Conservation (phyloP, 2,329 filamentous ascomycete genomes). For the Plenodomus biglobosus region DNA sequence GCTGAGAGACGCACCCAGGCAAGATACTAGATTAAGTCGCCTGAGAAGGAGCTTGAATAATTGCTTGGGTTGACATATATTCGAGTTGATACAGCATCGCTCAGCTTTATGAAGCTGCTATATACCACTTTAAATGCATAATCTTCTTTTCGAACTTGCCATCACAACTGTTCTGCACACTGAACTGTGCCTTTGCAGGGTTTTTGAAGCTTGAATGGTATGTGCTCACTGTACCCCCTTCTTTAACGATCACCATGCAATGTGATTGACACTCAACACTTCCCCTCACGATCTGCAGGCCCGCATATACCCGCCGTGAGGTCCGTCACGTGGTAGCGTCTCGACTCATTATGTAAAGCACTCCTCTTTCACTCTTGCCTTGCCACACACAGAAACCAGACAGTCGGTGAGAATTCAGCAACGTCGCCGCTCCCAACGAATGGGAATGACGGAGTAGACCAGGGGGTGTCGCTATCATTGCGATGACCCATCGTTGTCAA, state of each 20-base stretch:
- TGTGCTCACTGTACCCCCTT: not conserved
- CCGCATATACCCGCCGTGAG: not conserved
- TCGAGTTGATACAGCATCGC: not conserved
- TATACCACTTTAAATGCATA: not conserved
- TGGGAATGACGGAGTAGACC: not conserved
- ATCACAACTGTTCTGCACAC: not conserved
- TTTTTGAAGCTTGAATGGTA: not conserved
- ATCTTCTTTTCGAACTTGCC: not conserved
- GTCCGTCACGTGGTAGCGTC: not conserved
- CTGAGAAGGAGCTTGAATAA: slow-evolving; percentile 14
- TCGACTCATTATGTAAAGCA: not conserved
- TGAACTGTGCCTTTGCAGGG: not conserved
- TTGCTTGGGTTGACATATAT: slow-evolving; percentile 6
- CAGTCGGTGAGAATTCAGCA: not conserved
- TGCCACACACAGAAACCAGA: not conserved
- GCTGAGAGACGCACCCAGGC: slow-evolving; percentile 3
- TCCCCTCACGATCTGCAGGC: not conserved
- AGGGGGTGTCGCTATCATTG: no score
- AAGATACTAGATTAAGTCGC: slow-evolving; percentile 9
- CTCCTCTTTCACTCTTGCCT: not conserved
- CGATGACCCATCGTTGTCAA: not conserved
- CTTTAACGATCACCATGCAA: not conserved
- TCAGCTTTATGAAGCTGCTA: not conserved
- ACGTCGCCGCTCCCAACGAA: not conserved
- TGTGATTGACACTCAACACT: not conserved